These are phyloP conservation scores for Colletotrichum sp. DNA, from an alignment of 2,329 filamentous ascomycete species.

Conservation along the genomic window DNA sequence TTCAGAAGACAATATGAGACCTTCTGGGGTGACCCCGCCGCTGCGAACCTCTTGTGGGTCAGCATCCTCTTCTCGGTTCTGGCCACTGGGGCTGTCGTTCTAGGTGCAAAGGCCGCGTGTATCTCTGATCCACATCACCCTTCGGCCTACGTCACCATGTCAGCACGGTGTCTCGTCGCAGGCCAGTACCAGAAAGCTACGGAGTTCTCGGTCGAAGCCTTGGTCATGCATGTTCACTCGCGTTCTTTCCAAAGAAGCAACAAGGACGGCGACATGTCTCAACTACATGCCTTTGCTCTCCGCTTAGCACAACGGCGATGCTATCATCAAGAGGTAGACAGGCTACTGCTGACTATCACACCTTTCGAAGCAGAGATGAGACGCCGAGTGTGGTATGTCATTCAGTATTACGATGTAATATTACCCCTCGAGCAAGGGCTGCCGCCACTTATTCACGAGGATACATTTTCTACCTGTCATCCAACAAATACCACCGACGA, in stretches of 20 bases:
- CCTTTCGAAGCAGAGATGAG: not conserved
- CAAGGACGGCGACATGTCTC: not conserved
- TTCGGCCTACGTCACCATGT: constrained; percentile 37
- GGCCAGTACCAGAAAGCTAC: constrained; percentile 50
- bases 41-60: constrained; percentile 51
- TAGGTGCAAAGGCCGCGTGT: constrained; percentile 28
- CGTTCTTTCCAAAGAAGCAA: constrained; percentile 25
- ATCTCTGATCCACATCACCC: constrained; percentile 27
- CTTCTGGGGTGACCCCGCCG: constrained; percentile 47
- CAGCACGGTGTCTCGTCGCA: constrained; percentile 50
- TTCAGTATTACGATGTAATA: not conserved
- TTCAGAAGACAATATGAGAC: constrained; percentile 53
- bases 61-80: constrained; percentile 55
- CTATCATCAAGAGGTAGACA: not conserved
- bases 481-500: not conserved
- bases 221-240: constrained; percentile 49
- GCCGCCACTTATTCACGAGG: not conserved
- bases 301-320: not conserved
- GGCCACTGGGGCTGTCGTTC: constrained; percentile 41
- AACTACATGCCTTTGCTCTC: not conserved
- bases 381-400: not conserved
- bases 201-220: constrained; percentile 51
- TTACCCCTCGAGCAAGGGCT: not conserved
- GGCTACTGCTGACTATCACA: not conserved
- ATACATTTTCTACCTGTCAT: not conserved